Base-by-base conservation (phyloP, 208 protist species). In the Porcisia hertigi region DNA sequence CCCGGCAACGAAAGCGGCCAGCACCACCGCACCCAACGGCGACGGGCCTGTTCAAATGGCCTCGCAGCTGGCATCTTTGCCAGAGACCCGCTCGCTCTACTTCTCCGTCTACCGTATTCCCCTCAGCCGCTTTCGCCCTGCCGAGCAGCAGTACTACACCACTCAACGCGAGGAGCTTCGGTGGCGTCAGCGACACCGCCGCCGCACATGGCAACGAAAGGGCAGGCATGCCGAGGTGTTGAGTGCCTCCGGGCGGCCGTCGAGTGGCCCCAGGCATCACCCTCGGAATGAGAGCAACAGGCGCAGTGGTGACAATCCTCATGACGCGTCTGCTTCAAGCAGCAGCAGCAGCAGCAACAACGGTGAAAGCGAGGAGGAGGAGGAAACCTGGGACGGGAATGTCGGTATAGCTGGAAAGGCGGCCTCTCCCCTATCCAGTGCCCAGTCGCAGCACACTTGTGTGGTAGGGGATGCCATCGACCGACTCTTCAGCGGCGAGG, bases 21-120 rank as follows among this genome's bases (percentile, higher is more conserved):
- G 11, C 5, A 47, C 49, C 43, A 3, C 62, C 14, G 59, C 14
- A 1, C 59, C 34, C 59, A 45, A n/a, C 9, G 14, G 25, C 16
- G 16, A 65, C 43, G 7, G 14, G 60, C 43, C 43, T 71, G 66
- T 43, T 23, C 43, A 49, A 39, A 36, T 20, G 25, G 25, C 64
- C 23, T 45, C n/a, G 43, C 34, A 12, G 25, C 0, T 41, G 36
- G 25, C 12, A 41, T 30, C 41, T 4, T 49, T 53, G 66, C 23
- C 76, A 25, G 83, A 75, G 36, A 36, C 60, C 43, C n/a, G 76
- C 79, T 18, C 80, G 84, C 25, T 81, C 80, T 39, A 49, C 71
- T 91, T 94, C 69, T 84, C 84, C n/a, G 86, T 89, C 64, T 94
- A 91, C 57, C 87, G 88, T 45, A 77, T 94, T 43, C 86, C 90